Percentiles rank a stretch among this genome's conserved stretches.
Evolutionary conservation across 192 early-diverging fungal genomes (phyloP).

Genomic region (Kickxella alabastrina): DNA sequence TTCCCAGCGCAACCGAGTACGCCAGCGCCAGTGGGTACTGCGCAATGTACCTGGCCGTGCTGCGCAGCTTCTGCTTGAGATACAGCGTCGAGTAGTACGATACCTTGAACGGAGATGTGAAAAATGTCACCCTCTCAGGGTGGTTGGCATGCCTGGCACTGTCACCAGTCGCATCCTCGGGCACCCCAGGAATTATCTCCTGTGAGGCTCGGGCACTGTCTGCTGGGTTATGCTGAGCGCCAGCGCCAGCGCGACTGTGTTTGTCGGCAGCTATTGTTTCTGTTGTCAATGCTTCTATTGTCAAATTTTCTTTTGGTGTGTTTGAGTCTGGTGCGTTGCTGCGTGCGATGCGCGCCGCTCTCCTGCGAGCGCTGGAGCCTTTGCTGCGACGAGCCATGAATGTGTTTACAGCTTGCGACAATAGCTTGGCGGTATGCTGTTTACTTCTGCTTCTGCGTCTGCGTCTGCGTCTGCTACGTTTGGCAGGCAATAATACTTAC

Average conservation of each 20-base stretch:
- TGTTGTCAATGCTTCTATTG: no score
- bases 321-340: not conserved
- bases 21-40: constrained; percentile 40
- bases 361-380: constrained; percentile 11
- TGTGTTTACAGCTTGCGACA: no score
- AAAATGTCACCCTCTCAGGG: constrained; percentile 35
- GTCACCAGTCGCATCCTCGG: no score
- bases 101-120: constrained; percentile 45
- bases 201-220: constrained; percentile 1
- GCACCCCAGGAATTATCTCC: not conserved
- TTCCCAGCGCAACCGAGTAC: constrained; percentile 27
- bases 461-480: no score
- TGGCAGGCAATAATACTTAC: no score
- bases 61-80: constrained; percentile 14
- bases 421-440: no score
- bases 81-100: constrained; percentile 47
- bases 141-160: not conserved
- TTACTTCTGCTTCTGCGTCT: no score
- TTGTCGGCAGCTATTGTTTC: no score
- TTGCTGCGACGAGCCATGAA: constrained; percentile 24
- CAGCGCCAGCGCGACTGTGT: no score
- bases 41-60: constrained; percentile 18
- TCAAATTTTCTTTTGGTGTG: no score
- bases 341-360: constrained; percentile 7
- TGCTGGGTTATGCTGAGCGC: no score